Base-by-base conservation (phyloP, 768 basidiomycete genomes). In the Suillus spraguei region DNA sequence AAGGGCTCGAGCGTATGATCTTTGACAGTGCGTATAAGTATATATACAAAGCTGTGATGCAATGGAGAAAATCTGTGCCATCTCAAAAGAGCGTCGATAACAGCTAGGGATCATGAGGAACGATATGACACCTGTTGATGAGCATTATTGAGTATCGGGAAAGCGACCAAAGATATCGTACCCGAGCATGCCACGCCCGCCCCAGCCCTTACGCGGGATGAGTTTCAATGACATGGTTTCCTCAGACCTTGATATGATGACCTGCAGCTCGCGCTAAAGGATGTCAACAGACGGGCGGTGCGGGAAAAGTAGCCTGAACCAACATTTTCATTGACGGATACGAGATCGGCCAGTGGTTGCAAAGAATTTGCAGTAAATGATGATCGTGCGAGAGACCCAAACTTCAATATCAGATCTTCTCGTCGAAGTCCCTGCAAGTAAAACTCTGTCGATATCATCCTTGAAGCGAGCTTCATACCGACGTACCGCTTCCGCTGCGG, bases 151-250 rank as follows among this genome's bases (percentile, higher is more conserved):
- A 38, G 42, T 63, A 22, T n/a, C 38, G 11, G 11, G 28, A 9
- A 11, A 61, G 55, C 42, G 44, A 53, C 16, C 54, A 3, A 9
- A 49, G 24, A 49, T 52, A n/a, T 50, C 87, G 69, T 65, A 93
- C 90, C 95, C 95, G 49, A 97, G 78, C 73, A 90, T 80, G 10
- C 95, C 95, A 63, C 92, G 81, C 11, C 95, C 95, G 65, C 93
- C 94, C 95, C 95, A 97, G 8, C 88, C 88, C 62, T 81, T 85
- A 58, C 85, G 76, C 7, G 94, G 93, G 4, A 79, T 88, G 49
- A 95, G 77, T n/a, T 74, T 82, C 63, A 94, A 69, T 22, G 78
- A 78, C 16, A 85, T 67, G 8, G 69, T 72, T 65, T 83, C 73
- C 4, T 74, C 81, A 6, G 78, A 74, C 36, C 91, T 85, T 35